A percentile compares a stretch with the other conserved stretches of the same genome.
Conservation (phyloP, 2,329 filamentous ascomycete species). For the Trichoderma citrinoviride region DNA sequence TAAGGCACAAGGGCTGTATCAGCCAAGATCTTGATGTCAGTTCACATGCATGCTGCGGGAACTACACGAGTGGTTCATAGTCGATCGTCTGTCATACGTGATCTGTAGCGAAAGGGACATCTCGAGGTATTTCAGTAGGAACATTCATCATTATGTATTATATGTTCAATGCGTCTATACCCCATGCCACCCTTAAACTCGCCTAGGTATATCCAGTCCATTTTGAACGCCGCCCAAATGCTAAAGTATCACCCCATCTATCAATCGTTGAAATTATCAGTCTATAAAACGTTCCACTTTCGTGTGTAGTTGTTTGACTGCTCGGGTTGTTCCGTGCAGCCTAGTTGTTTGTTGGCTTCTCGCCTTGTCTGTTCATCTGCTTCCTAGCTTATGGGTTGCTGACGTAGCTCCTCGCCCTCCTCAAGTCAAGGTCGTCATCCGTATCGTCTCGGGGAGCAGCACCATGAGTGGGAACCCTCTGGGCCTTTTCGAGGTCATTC, state of each 20-base stretch:
- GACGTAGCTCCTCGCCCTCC: constrained; percentile 46
- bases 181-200: neutral
- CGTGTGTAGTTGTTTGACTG: neutral
- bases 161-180: neutral
- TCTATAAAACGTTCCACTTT: constrained; percentile 1
- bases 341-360: neutral
- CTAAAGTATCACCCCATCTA: neutral
- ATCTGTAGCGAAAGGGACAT: neutral
- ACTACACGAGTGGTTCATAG: neutral
- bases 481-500: constrained; percentile 41
- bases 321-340: neutral
- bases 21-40: neutral
- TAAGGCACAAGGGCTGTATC: too few species aligned
- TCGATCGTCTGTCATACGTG: too few species aligned
- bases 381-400: constrained; percentile 41
- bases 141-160: neutral
- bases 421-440: constrained; percentile 40
- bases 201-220: neutral
- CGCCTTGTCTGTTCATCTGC: neutral
- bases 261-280: constrained; percentile 5
- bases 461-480: constrained; percentile 25
- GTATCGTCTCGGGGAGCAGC: constrained; percentile 33
- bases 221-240: constrained; percentile 14
- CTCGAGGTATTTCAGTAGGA: neutral
- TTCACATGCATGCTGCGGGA: neutral